Percentiles rank a stretch among this genome's conserved stretches.
These are phyloP conservation scores for Emericellopsis terricola DNA, from an alignment of 495 filamentous ascomycete species.

Conservation along the genomic window DNA sequence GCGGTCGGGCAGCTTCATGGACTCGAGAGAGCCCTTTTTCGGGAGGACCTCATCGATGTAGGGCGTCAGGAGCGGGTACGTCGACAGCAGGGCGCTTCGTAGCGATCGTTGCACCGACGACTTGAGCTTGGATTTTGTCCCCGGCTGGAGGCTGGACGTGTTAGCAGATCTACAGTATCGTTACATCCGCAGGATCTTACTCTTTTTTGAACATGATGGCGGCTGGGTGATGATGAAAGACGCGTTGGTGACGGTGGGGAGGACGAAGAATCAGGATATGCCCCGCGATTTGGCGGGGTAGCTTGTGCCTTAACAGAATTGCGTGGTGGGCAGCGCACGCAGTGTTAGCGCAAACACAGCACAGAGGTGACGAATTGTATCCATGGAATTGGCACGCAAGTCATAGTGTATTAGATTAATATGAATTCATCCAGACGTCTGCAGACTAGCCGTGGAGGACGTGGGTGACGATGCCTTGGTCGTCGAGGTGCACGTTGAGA, in stretches of 20 bases:
- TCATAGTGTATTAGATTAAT: too few species aligned
- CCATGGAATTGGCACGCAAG: too few species aligned
- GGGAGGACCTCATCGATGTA: conserved; percentile 90
- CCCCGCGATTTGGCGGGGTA: background rate
- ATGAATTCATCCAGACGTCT: too few species aligned
- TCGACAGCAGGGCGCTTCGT: conserved; percentile 59
- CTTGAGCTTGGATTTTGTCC: conserved; percentile 89
- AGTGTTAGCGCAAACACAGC: too few species aligned
- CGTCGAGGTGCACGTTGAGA: conserved; percentile 54
- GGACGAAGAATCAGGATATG: background rate
- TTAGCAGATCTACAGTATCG: background rate
- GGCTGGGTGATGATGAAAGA: background rate
- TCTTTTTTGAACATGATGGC: conserved; percentile 82
- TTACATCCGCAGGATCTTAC: conserved; percentile 24
- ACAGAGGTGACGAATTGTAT: too few species aligned
- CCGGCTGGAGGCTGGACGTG: conserved; percentile 43
- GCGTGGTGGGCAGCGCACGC: too few species aligned
- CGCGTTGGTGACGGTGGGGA: too few species aligned
- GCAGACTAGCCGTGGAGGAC: conserved; percentile 33
- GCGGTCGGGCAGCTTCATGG: conserved; percentile 84
- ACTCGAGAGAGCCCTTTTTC: conserved; percentile 84
- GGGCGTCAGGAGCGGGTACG: conserved; percentile 72
- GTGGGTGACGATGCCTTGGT: conserved; percentile 57
- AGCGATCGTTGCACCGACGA: conserved; percentile 82
- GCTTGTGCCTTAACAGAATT: too few species aligned